These are phyloP conservation scores for Saccharomycopsis malanga DNA, from an alignment of 805 yeast species.

Conservation along the genomic window DNA sequence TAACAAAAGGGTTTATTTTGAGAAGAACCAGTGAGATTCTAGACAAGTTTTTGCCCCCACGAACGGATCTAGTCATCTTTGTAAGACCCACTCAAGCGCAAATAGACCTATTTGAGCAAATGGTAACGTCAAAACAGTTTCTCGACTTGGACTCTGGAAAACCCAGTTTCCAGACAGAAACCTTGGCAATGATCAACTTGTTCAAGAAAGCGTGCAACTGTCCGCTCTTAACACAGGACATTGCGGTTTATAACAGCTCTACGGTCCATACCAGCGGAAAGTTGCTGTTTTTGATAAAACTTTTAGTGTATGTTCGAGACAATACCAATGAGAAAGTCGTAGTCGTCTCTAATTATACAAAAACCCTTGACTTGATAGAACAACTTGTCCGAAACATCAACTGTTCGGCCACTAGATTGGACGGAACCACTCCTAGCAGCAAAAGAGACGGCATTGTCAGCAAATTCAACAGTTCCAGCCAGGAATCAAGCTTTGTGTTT, in stretches of 20 bases:
- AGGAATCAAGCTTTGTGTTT: slow-evolving; percentile 47
- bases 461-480: slow-evolving; percentile 50
- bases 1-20: slow-evolving; percentile 62
- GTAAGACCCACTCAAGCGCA: slow-evolving; percentile 70
- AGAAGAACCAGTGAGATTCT: slow-evolving; percentile 62
- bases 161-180: slow-evolving; percentile 31
- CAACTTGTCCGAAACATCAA: slow-evolving; percentile 27
- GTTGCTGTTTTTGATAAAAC: slow-evolving; percentile 47
- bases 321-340: slow-evolving; percentile 66
- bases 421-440: slow-evolving; percentile 74
- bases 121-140: slow-evolving; percentile 35
- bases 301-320: slow-evolving; percentile 43
- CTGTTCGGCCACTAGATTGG: slow-evolving; percentile 56
- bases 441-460: slow-evolving; percentile 60
- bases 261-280: slow-evolving; percentile 49
- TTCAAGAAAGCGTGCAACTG: slow-evolving; percentile 81
- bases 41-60: slow-evolving; percentile 56
- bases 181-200: slow-evolving; percentile 62
- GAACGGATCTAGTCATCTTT: slow-evolving; percentile 69
- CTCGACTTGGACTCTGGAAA: slow-evolving; percentile 25
- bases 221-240: slow-evolving; percentile 53
- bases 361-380: slow-evolving; percentile 75
- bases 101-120: slow-evolving; percentile 43
- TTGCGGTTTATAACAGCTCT: slow-evolving; percentile 32
- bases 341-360: slow-evolving; percentile 80